These are phyloP conservation scores for Inga leiocalycina DNA, from an alignment of 306 rosid species.

Conservation along the genomic window DNA sequence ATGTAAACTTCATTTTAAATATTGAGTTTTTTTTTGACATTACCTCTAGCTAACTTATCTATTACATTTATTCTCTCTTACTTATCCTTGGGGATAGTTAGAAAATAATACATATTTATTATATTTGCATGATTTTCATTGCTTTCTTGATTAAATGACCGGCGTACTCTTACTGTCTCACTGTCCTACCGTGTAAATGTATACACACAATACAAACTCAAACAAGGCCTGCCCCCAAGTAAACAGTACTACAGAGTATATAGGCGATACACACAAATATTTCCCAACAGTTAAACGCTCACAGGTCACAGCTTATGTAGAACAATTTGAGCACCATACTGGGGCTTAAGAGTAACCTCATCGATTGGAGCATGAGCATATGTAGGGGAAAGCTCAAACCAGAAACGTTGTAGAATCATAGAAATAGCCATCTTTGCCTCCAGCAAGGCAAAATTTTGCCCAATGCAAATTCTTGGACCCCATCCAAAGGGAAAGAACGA, in stretches of 20 bases:
- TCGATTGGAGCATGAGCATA: slow-evolving; percentile 43
- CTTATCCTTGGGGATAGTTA: too few relatives aligned
- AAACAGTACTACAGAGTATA: too few relatives aligned
- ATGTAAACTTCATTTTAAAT: too few relatives aligned
- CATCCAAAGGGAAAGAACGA: slow-evolving; percentile 64
- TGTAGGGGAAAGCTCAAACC: slow-evolving; percentile 49
- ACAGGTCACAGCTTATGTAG: slow-evolving; percentile 25
- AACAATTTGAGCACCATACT: slow-evolving; percentile 44
- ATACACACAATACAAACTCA: background rate
- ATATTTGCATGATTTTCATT: too few relatives aligned
- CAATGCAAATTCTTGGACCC: slow-evolving; percentile 69
- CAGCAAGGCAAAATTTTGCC: slow-evolving; percentile 50
- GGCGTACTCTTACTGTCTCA: background rate
- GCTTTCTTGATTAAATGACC: too few relatives aligned
- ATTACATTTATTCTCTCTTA: too few relatives aligned
- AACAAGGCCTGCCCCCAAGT: too few relatives aligned
- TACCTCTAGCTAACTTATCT: too few relatives aligned
- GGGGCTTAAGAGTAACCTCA: slow-evolving; percentile 29
- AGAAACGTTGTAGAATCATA: slow-evolving; percentile 47
- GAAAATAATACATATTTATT: too few relatives aligned
- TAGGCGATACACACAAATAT: too few relatives aligned
- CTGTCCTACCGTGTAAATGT: background rate
- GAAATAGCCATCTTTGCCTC: slow-evolving; percentile 47
- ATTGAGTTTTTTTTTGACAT: too few relatives aligned
- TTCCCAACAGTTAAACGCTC: background rate